phyloP scores from a whole-genome alignment of 2,329 filamentous ascomycete genomes.

The Nemania diffusa region DNA sequence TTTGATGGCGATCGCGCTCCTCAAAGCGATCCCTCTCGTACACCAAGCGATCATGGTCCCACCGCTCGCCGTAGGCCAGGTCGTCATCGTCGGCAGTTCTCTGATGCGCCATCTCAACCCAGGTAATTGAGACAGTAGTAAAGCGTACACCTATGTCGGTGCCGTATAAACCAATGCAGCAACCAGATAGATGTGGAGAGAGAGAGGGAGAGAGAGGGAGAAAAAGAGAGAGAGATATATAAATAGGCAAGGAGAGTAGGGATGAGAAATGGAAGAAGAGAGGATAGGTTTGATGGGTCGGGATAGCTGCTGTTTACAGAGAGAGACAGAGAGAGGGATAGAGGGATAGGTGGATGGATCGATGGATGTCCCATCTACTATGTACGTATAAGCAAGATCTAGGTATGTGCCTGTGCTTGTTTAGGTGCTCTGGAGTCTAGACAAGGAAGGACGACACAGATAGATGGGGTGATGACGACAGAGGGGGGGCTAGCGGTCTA shows the following conservation, averaged over 20 bases:
- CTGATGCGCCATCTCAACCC: slow-evolving; percentile 24
- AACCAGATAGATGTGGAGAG: neutral
- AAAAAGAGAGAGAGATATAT: no score
- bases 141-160: neutral
- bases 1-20: slow-evolving; percentile 62
- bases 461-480: slow-evolving; percentile 33
- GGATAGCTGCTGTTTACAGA: neutral
- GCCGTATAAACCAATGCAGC: neutral
- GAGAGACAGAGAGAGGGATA: no score
- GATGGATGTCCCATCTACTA: neutral
- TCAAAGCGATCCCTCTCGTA: slow-evolving; percentile 63
- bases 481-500: slow-evolving; percentile 13
- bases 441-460: neutral
- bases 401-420: neutral
- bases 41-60: slow-evolving; percentile 66
- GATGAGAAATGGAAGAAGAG: neutral
- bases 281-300: neutral
- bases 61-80: slow-evolving; percentile 56
- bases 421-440: neutral
- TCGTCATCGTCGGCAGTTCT: slow-evolving; percentile 49
- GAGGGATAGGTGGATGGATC: neutral
- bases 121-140: neutral
- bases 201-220: no score
- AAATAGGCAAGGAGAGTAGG: neutral
- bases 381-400: neutral